phyloP scores from a whole-genome alignment of 2,329 filamentous ascomycete species.

The Colletotrichum tamarilloi region DNA sequence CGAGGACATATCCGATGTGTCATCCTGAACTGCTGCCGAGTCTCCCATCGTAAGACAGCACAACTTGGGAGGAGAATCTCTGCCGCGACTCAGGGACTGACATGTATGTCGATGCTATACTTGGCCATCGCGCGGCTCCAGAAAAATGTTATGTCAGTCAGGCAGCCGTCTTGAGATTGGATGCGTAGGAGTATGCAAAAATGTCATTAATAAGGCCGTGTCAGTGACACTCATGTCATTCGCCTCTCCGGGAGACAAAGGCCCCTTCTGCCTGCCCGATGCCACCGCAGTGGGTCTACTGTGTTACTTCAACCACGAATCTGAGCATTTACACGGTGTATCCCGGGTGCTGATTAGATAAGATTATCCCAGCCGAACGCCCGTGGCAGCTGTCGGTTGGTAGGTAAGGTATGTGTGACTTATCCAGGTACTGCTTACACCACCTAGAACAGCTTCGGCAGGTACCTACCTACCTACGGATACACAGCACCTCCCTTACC shows the following conservation, averaged over 20 bases:
- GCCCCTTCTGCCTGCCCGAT: background rate
- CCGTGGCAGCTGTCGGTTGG: background rate
- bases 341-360: background rate
- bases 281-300: constrained; percentile 5
- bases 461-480: too few relatives aligned
- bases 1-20: constrained; percentile 35
- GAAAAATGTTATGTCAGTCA: background rate
- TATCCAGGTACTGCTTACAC: too few relatives aligned
- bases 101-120: constrained; percentile 4
- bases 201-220: background rate
- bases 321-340: background rate
- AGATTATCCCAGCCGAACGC: background rate
- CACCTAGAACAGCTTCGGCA: too few relatives aligned
- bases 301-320: background rate
- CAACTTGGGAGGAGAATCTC: constrained; percentile 8
- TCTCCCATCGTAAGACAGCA: constrained; percentile 38
- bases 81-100: constrained; percentile 14
- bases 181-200: background rate
- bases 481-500: background rate
- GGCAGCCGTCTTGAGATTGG: background rate
- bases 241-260: background rate
- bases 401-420: too few relatives aligned
- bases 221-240: background rate
- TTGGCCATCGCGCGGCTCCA: background rate
- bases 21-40: constrained; percentile 39